Base-by-base conservation (phyloP, 1,284 basidiomycete species). In the Neolentinus lepideus region DNA sequence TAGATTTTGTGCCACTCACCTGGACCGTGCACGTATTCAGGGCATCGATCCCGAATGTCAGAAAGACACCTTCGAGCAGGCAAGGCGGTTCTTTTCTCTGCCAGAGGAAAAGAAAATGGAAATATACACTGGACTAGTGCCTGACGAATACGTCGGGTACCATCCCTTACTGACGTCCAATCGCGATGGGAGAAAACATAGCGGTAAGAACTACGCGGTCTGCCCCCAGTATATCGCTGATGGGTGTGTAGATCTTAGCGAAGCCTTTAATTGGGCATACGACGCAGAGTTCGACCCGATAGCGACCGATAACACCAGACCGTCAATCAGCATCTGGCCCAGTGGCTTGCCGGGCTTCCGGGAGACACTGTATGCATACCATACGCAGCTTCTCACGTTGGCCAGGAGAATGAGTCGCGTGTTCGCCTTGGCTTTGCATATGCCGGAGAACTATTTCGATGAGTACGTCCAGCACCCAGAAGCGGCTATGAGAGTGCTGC, bases 221-320 rank as follows among this genome's bases (percentile, higher is more conserved):
- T 12, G 29, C 6, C 12, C 12, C 12, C 29, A 31, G 29, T 31
- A 6, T 31, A 31, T 12, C 29, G 4, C 16, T 43, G 38, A 43
- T 60, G 73, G 77, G n/a, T 88, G 88, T 14, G 12, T 43, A 43
- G 90, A 92, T 64, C 67, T 88, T 52, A 88, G 92, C 64, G 92
- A 94, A 67, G 88, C 85, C 0, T 94, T 92, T 66, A 86, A 91
- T 60, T 75, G 93, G 53, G 89, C 88, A 0, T 84, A 83, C 72
- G 90, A 94, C 66, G 70, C 38, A 6, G 16, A 73, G 53, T 60
- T 75, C 0, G 38, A 43, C 19, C 56, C 67, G 1, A 62, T 62
- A 47, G 62, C 57, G 0, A 57, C 64, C 14, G 64, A 73, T 26
- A 63, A 71, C 51, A 71, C 72, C 26, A 73, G 70, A 61, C 74